Evolutionary conservation across 257 asterid genomes (phyloP).

Genomic region (Pogostemon cablin): DNA sequence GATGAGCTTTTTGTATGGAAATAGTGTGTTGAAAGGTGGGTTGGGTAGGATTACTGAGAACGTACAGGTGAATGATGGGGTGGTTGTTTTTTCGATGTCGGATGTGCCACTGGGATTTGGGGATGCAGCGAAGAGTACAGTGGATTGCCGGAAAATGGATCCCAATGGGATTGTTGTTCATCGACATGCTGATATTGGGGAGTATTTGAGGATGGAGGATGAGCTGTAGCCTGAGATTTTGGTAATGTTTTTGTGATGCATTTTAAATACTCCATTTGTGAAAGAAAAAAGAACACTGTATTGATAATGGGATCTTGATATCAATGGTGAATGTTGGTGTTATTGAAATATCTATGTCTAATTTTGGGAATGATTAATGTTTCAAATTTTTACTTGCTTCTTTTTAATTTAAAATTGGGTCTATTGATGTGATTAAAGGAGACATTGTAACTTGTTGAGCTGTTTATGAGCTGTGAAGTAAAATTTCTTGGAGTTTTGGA

Average conservation of each 20-base stretch:
- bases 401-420: too few relatives aligned
- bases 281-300: neutral
- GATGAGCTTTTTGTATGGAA: conserved; percentile 85
- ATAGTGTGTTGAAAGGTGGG: conserved; percentile 88
- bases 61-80: conserved; percentile 77
- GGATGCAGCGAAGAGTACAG: conserved; percentile 83
- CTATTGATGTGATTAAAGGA: too few relatives aligned
- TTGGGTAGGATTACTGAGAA: conserved; percentile 91
- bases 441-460: too few relatives aligned
- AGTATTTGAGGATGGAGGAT: conserved; percentile 91
- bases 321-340: conserved; percentile 10
- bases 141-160: conserved; percentile 83
- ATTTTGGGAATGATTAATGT: neutral
- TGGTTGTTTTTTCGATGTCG: conserved; percentile 82
- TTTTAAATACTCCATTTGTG: neutral
- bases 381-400: too few relatives aligned
- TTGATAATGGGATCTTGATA: conserved; percentile 10
- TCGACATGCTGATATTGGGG: conserved; percentile 85
- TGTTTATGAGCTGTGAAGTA: too few relatives aligned
- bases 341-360: neutral
- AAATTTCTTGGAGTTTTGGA: too few relatives aligned
- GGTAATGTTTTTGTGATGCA: neutral
- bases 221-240: conserved; percentile 51
- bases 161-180: conserved; percentile 86
- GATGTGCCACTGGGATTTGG: conserved; percentile 91